Evolutionary conservation across 148 eudicot species (phyloP).

Genomic region (Nepenthes gracilis): DNA sequence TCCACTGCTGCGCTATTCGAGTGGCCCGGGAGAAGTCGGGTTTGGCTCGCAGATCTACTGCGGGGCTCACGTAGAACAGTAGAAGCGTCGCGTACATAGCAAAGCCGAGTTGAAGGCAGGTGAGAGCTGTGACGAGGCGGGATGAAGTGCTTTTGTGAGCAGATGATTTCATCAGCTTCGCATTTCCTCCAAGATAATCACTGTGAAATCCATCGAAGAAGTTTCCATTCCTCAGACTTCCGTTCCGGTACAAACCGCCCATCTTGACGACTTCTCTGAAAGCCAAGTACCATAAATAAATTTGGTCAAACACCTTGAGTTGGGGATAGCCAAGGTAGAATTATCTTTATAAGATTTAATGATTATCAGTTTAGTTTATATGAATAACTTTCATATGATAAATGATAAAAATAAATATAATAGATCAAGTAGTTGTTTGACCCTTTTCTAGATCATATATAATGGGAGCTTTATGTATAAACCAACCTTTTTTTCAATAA

Average conservation of each 20-base stretch:
- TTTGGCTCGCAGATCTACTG: conserved; percentile 56
- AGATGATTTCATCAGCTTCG: conserved; percentile 17
- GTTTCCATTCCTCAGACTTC: conserved; percentile 45
- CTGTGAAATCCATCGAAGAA: conserved; percentile 62
- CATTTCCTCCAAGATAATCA: conserved; percentile 49
- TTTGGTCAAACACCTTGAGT: no score
- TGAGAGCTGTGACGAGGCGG: conserved; percentile 60
- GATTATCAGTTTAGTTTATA: no score
- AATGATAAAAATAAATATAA: no score
- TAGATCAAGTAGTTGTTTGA: no score
- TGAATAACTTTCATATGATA: no score
- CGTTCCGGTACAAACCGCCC: conserved; percentile 37
- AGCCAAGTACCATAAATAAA: background rate
- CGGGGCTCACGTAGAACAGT: conserved; percentile 78
- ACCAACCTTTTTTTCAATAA: no score
- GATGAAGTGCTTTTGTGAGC: conserved; percentile 37
- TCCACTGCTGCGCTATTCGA: conserved; percentile 65
- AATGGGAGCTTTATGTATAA: no score
- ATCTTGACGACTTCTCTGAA: background rate
- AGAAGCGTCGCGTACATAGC: conserved; percentile 84
- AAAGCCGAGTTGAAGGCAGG: conserved; percentile 78
- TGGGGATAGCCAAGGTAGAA: no score
- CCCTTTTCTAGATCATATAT: no score
- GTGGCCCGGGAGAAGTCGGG: conserved; percentile 90
- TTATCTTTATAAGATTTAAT: no score